Base-by-base conservation (phyloP, 495 filamentous ascomycete genomes). In the Letharia lupina region DNA sequence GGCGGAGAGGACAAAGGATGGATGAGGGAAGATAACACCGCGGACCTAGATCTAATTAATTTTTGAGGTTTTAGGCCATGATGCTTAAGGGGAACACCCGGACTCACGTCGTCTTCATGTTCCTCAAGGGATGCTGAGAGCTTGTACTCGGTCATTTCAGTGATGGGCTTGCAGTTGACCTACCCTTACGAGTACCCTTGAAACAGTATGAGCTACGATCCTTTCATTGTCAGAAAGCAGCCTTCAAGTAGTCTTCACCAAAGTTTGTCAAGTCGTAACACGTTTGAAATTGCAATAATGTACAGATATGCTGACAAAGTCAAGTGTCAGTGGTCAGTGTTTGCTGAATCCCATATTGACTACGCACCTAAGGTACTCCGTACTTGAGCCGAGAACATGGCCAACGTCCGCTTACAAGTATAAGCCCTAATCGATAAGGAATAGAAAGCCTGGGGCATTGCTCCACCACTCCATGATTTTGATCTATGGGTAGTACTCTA, bases 61-160 rank as follows among this genome's bases (percentile, higher is more conserved):
- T 61, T 59, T 64, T 65, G 64, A 41, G 39, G 45, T 57, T 72
- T 42, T 72, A 65, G 23, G 37, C 18, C 1, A 40, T 35, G 44
- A 63, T 45, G 54, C 57, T 57, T 67, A 59, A 62, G 62, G 4
- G 13, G 11, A 15, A 16, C 57, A 65, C 57, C 54, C 61, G 47
- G 66, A 73, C 86, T 81, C 82, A 93, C 91, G 85, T 96, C 91
- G 74, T 89, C 87, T 71, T 89, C 84, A 70, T 96, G 91, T 72
- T 85, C 91, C 72, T 85, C 81, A 58, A 96, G 80, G 74, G 88
- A 84, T 70, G 91, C 89, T 65, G 91, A 90, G 70, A 96, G 85
- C 81, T 90, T 93, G 82, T 87, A 96, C 73, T 84, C 78, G 75
- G 76, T 76, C 80, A 86, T 86, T 61, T 42, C 61, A 7, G 16